Conservation (phyloP, 805 yeast species). For the Candida succiphila region DNA sequence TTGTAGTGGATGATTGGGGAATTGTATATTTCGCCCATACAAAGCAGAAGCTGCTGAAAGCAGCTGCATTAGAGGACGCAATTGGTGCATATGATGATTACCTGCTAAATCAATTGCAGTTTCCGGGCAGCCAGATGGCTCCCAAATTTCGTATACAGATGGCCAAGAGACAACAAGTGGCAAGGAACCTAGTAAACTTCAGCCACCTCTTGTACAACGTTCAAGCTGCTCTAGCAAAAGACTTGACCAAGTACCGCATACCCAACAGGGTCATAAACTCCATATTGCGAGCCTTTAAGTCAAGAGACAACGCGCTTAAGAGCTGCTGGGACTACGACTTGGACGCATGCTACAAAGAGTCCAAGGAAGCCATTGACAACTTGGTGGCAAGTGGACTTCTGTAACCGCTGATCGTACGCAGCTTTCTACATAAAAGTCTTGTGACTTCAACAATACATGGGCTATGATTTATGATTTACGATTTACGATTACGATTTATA, state of each 20-base stretch:
- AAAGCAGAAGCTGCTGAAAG: too few relatives aligned
- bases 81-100: constrained; percentile 16
- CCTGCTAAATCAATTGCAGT: constrained; percentile 7
- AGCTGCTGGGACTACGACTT: constrained; percentile 3
- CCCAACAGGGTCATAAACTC: constrained; percentile 4
- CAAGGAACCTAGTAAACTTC: constrained; percentile 12
- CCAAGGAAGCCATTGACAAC: neutral
- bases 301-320: constrained; percentile 8
- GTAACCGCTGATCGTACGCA: neutral
- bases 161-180: constrained; percentile 11
- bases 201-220: constrained; percentile 9
- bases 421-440: too few relatives aligned
- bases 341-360: constrained; percentile 1
- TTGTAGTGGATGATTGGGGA: constrained; percentile 15
- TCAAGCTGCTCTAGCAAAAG: constrained; percentile 2
- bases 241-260: neutral
- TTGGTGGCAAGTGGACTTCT: neutral
- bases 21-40: constrained; percentile 17
- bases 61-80: constrained; percentile 9
- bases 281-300: constrained; percentile 6
- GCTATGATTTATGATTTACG: too few relatives aligned
- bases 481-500: too few relatives aligned
- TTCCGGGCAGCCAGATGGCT: constrained; percentile 15
- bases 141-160: constrained; percentile 13
- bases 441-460: too few relatives aligned